Conservation (phyloP, 306 rosid species). For the Mimosa pudica region DNA sequence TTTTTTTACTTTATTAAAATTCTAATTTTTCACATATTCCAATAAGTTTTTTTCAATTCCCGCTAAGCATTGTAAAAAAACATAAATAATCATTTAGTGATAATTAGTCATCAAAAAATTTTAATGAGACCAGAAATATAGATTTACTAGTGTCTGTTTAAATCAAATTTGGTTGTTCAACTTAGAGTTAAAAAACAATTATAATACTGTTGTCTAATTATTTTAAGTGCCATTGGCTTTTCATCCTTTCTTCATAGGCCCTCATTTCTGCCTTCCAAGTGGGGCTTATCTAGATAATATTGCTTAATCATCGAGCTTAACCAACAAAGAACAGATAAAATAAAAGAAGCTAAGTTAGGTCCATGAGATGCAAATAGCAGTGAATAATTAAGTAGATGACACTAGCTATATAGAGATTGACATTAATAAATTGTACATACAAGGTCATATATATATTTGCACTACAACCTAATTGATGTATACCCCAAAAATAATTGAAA, state of each 20-base stretch:
- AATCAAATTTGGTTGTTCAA: not conserved
- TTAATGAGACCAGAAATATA: too few relatives aligned
- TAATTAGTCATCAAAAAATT: not conserved
- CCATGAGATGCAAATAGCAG: not conserved
- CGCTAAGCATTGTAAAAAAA: not conserved
- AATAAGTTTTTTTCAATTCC: not conserved
- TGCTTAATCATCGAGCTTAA: not conserved
- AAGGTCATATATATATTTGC: constrained; percentile 17
- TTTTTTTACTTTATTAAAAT: not conserved
- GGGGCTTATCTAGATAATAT: not conserved
- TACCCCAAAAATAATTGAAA: constrained; percentile 27
- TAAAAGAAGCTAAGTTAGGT: not conserved
- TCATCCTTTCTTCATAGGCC: not conserved
- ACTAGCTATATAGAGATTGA: not conserved
- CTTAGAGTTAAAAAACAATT: not conserved
- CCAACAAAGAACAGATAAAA: not conserved
- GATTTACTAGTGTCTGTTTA: not conserved
- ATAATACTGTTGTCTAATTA: not conserved
- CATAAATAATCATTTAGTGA: not conserved
- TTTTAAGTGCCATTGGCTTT: not conserved
- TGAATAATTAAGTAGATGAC: not conserved
- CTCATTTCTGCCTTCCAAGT: not conserved
- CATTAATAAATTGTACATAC: constrained; percentile 35
- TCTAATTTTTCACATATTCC: not conserved
- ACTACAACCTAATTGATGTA: constrained; percentile 21